Base-by-base conservation (phyloP, 179 eudicot species). In the Drosera spatulata region DNA sequence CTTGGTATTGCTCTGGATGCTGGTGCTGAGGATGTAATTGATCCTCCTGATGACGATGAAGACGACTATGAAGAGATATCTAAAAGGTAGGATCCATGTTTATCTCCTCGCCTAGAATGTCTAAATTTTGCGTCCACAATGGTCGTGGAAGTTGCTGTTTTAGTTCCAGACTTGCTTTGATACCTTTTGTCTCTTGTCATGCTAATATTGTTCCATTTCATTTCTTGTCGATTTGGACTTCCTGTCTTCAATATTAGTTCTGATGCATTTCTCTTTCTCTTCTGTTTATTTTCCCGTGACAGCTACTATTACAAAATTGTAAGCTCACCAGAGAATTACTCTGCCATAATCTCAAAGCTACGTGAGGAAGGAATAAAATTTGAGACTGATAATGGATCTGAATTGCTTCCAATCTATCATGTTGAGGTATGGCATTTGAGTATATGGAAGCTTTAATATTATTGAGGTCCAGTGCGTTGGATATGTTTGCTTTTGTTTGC, bases 11-110 rank as follows among this genome's bases (percentile, higher is more conserved):
- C 97, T 75, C 80, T 91, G 72, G 97, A 91, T 83, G 80, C 91
- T 55, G 97, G 91, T 69, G 96, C 98, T 58, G 96, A 91, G 53
- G 96, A 91, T 76, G 84, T 91, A 45, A 77, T 88, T 66, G 98
- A 91, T 63, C 91, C 96, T 68, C 63, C 77, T 39, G 69, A 73
- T 39, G 69, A 80, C 60, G 85, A 78, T 62, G 88, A 84, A 44
- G 85, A 85, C 62, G 49, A 80, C 14, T 87, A 82, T 55, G 96
- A 88, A 66, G 85, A 88, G 63, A 69, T 49, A 49, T 54, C 74
- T 40, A 96, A 83, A 65, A 87, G 96, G 93, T 90, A 71, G 39
- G 1, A 45, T 2, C 39, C n/a, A n/a, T n/a, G n/a, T n/a, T n/a
- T n/a, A n/a, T n/a, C n/a, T n/a, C n/a, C n/a, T n/a, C n/a, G n/a